Evolutionary conservation across 1,139 yeast genomes (phyloP).

Genomic region (Taphrina betulina): DNA sequence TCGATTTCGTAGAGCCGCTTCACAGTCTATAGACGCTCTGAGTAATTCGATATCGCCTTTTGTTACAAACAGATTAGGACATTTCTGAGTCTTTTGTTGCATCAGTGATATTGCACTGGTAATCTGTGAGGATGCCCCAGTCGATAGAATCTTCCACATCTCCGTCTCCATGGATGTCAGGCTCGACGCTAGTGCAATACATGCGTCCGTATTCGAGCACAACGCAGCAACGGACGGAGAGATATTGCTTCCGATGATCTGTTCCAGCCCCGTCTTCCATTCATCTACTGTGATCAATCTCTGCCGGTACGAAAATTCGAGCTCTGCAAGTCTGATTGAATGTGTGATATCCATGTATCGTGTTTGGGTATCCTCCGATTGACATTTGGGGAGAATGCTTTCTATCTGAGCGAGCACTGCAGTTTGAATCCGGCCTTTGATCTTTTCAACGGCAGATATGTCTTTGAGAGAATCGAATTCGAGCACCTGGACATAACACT

Average conservation of each 20-base stretch:
- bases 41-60: conserved; percentile 28
- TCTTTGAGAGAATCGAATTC: not conserved
- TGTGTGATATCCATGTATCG: conserved; percentile 5
- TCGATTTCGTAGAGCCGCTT: conserved; percentile 5
- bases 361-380: not conserved
- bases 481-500: conserved; percentile 11
- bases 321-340: not conserved
- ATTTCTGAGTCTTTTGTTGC: not conserved
- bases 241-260: not conserved
- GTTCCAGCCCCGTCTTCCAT: conserved; percentile 3
- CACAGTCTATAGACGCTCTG: conserved; percentile 1
- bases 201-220: conserved; percentile 21
- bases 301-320: not conserved
- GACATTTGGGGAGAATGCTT: conserved; percentile 12
- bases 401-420: not conserved
- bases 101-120: conserved; percentile 10
- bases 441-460: not conserved
- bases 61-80: conserved; percentile 13
- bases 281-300: not conserved
- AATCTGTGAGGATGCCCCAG: conserved; percentile 15
- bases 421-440: not conserved
- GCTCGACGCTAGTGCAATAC: conserved; percentile 12
- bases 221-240: not conserved
- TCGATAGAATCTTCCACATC: conserved; percentile 13
- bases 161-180: not conserved